These are phyloP conservation scores for Cryptosporidium ryanae DNA, from an alignment of 169 alveolate species.

Conservation along the genomic window DNA sequence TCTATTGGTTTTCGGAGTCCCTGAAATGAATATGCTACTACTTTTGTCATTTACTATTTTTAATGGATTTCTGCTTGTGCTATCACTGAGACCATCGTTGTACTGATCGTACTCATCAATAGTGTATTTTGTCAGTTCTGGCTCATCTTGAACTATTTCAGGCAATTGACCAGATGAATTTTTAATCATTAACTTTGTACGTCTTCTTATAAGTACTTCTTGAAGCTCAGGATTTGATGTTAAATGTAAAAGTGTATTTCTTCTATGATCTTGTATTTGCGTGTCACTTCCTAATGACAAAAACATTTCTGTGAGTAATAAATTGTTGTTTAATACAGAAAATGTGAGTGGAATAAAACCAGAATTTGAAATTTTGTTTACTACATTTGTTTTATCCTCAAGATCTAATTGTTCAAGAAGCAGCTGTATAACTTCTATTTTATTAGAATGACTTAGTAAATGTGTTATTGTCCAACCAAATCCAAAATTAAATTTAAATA, in stretches of 20 bases:
- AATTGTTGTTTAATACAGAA: slow-evolving; percentile 15
- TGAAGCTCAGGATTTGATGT: slow-evolving; percentile 21
- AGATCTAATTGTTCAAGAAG: slow-evolving; percentile 25
- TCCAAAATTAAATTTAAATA: slow-evolving; percentile 22
- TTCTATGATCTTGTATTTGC: slow-evolving; percentile 43
- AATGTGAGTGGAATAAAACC: slow-evolving; percentile 48
- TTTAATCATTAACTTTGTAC: not conserved
- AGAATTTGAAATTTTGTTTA: slow-evolving; percentile 18
- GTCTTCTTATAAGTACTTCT: slow-evolving; percentile 28
- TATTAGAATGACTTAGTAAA: slow-evolving; percentile 12
- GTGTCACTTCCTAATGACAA: slow-evolving; percentile 47
- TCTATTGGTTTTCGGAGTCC: slow-evolving; percentile 13
- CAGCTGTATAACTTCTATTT: slow-evolving; percentile 27
- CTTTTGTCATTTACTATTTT: not conserved
- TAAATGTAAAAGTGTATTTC: slow-evolving; percentile 62
- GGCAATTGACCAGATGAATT: slow-evolving; percentile 68
- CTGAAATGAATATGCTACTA: not conserved
- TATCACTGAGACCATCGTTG: not conserved
- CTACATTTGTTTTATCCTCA: slow-evolving; percentile 19
- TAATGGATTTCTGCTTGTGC: not conserved
- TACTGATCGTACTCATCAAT: slow-evolving; percentile 3
- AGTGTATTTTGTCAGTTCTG: not conserved
- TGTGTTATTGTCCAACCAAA: slow-evolving; percentile 59
- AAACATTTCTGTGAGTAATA: slow-evolving; percentile 25
- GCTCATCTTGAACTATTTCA: slow-evolving; percentile 1